These are phyloP conservation scores for Leishmania tarentolae DNA, from an alignment of 208 protist genomes.

Conservation along the genomic window DNA sequence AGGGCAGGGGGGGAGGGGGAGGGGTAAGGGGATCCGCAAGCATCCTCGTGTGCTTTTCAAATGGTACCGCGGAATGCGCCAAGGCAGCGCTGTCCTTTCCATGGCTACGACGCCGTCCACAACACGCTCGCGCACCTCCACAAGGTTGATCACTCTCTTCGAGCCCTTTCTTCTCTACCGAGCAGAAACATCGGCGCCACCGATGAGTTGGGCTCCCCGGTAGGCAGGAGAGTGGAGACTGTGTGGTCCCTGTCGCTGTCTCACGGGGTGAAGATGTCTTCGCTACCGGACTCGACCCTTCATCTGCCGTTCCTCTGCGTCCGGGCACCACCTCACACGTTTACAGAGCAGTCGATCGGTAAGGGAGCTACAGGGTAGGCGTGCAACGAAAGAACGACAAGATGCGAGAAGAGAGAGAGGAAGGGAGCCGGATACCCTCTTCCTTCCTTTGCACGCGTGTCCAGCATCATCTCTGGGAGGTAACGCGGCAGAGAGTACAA, in stretches of 20 bases:
- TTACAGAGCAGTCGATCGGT: not conserved
- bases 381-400: not conserved
- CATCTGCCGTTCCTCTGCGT: not conserved
- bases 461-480: no score
- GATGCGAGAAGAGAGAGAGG: not conserved
- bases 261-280: not conserved
- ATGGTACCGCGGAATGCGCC: not conserved
- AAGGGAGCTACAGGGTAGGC: not conserved
- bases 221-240: not conserved
- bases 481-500: no score
- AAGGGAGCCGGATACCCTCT: not conserved
- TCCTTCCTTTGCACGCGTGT: no score
- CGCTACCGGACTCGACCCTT: not conserved
- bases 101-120: not conserved
- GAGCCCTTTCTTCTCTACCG: not conserved
- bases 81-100: not conserved
- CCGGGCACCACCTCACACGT: not conserved
- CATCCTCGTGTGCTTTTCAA: not conserved
- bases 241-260: not conserved
- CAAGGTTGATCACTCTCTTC: no score
- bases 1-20: not conserved
- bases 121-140: not conserved
- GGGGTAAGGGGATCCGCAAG: not conserved
- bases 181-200: not conserved
- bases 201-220: no score